Percentiles rank a stretch among this genome's conserved stretches.
Conservation (phyloP, 1,284 basidiomycete species). For the Ceratobasidium papillatum region DNA sequence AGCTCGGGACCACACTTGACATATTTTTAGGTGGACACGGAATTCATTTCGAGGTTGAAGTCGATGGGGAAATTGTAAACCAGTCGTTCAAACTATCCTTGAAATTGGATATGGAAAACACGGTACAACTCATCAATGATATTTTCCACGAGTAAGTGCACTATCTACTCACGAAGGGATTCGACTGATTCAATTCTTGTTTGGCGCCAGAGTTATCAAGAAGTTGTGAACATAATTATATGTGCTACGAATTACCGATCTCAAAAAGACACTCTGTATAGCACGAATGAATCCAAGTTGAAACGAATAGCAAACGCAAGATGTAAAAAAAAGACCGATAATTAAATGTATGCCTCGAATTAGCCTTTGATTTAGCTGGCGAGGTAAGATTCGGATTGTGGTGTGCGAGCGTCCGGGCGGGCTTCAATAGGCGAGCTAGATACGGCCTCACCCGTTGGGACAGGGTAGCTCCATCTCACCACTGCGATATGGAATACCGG, state of each 20-base stretch:
- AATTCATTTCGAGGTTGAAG: background rate
- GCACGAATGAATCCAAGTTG: background rate
- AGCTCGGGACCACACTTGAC: background rate
- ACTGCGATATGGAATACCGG: no score
- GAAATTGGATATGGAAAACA: background rate
- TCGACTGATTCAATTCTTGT: background rate
- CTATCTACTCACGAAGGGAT: no score
- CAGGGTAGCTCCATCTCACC: no score
- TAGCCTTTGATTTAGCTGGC: no score
- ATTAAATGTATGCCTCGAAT: no score
- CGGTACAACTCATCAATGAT: background rate
- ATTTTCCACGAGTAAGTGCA: background rate
- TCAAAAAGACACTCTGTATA: background rate
- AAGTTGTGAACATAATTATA: background rate
- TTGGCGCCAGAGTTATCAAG: background rate
- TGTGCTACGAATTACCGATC: background rate
- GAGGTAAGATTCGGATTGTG: no score
- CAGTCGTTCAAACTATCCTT: background rate
- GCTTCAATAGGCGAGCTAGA: no score
- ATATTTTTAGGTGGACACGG: background rate
- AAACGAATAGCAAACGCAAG: no score
- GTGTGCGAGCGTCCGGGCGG: no score
- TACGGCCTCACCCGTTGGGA: no score
- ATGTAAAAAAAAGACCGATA: no score
- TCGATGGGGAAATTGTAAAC: background rate